Percentiles rank a stretch among this genome's conserved stretches.
phyloP scores from a whole-genome alignment of 2,329 filamentous ascomycete genomes.

The Zymoseptoria tritici region DNA sequence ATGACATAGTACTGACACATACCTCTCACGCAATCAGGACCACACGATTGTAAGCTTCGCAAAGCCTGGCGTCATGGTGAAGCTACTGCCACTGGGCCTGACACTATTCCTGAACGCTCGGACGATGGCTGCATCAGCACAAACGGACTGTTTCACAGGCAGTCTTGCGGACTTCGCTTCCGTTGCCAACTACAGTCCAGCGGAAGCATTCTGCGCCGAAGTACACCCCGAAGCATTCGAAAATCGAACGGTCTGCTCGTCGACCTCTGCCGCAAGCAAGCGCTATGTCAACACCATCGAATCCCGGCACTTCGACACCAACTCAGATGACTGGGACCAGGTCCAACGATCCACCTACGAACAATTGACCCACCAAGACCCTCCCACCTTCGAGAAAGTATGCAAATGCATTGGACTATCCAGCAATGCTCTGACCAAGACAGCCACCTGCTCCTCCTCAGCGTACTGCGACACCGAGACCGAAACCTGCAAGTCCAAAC shows the following conservation, averaged over 20 bases:
- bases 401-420: background rate
- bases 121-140: background rate
- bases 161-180: background rate
- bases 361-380: background rate
- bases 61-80: background rate
- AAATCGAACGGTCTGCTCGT: background rate
- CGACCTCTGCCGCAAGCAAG: background rate
- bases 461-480: slow-evolving; percentile 3
- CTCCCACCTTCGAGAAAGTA: background rate
- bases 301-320: background rate
- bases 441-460: slow-evolving; percentile 1
- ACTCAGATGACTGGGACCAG: background rate
- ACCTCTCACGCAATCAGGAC: background rate
- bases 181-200: background rate
- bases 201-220: background rate
- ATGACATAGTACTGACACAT: background rate
- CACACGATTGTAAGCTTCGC: background rate
- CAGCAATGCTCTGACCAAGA: background rate
- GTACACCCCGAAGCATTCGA: background rate
- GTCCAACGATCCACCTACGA: background rate
- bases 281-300: background rate
- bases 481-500: slow-evolving; percentile 3
- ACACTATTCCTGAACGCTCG: background rate
- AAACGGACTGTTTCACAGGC: background rate
- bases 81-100: background rate